Percentiles rank a stretch among this genome's conserved stretches.
phyloP scores from a whole-genome alignment of 768 basidiomycete species.

The Tubosaeta sp. region DNA sequence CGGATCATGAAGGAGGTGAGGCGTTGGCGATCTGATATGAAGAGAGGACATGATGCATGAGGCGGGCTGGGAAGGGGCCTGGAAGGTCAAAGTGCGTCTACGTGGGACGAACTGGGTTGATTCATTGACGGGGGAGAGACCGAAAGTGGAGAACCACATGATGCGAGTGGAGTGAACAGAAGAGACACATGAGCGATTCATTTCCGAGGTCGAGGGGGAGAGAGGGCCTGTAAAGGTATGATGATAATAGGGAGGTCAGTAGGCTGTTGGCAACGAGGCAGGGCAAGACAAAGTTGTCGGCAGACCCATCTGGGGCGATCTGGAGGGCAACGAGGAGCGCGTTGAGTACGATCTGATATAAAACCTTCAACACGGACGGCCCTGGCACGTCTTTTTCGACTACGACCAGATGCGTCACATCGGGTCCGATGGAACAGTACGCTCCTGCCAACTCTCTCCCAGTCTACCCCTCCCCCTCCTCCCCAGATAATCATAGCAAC shows the following conservation, averaged over 20 bases:
- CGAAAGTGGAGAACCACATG: conserved; percentile 16
- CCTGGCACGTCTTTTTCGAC: conserved; percentile 29
- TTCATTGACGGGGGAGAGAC: background rate
- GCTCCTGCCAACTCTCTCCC: conserved; percentile 23
- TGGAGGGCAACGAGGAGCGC: background rate
- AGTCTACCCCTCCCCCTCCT: conserved; percentile 28
- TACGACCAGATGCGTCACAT: conserved; percentile 35
- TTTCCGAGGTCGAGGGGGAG: conserved; percentile 30
- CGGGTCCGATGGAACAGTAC: conserved; percentile 34
- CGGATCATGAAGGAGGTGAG: conserved; percentile 31
- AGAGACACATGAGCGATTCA: conserved; percentile 32
- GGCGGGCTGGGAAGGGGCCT: conserved; percentile 12
- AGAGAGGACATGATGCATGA: conserved; percentile 27
- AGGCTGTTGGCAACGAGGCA: conserved; percentile 19
- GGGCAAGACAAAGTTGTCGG: conserved; percentile 18
- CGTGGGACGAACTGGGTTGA: background rate
- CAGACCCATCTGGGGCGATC: conserved; percentile 4
- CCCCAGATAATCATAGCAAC: conserved; percentile 27
- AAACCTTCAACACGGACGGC: conserved; percentile 24
- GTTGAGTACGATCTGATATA: conserved; percentile 23
- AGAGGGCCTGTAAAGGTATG: conserved; percentile 16
- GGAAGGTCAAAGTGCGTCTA: conserved; percentile 2
- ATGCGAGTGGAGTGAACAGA: conserved; percentile 10
- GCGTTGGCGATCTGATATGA: conserved; percentile 32
- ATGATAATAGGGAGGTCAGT: conserved; percentile 7